Percentiles rank a stretch among this genome's conserved stretches.
These are phyloP conservation scores for Trichoderma sp. DNA, from an alignment of 2,329 filamentous ascomycete species.

Conservation along the genomic window DNA sequence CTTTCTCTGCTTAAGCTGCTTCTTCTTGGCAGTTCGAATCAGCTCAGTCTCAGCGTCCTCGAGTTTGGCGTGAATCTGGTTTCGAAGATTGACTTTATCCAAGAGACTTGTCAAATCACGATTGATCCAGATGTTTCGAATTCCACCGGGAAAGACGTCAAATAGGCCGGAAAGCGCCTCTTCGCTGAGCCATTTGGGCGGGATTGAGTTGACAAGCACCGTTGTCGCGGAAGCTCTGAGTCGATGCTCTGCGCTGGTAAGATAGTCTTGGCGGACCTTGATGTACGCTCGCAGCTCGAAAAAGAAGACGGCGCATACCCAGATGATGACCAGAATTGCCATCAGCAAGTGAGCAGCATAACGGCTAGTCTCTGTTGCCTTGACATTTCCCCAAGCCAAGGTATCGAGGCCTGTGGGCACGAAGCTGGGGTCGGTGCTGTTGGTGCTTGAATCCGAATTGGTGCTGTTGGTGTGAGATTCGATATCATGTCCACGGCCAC, in stretches of 20 bases:
- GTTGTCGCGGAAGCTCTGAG: slow-evolving; percentile 93
- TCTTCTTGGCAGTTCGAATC: slow-evolving; percentile 77
- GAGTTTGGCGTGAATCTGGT: slow-evolving; percentile 70
- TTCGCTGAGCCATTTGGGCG: slow-evolving; percentile 84
- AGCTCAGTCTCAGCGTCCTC: slow-evolving; percentile 85
- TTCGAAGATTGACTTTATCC: slow-evolving; percentile 79
- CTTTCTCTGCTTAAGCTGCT: slow-evolving; percentile 69
- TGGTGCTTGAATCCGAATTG: slow-evolving; percentile 21
- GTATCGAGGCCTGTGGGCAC: slow-evolving; percentile 70
- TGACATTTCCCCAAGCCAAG: slow-evolving; percentile 87
- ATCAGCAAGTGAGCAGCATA: slow-evolving; percentile 86
- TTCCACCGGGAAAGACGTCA: slow-evolving; percentile 93
- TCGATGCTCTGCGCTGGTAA: slow-evolving; percentile 93
- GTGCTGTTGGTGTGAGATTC: slow-evolving; percentile 43
- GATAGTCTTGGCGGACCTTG: slow-evolving; percentile 88
- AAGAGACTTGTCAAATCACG: slow-evolving; percentile 81
- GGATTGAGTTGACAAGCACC: slow-evolving; percentile 89
- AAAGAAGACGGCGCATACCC: slow-evolving; percentile 87
- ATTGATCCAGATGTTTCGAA: slow-evolving; percentile 96
- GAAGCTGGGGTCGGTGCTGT: slow-evolving; percentile 34
- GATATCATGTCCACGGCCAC: slow-evolving; percentile 65
- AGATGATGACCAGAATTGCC: slow-evolving; percentile 75
- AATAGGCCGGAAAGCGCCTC: slow-evolving; percentile 83
- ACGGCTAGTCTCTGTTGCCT: slow-evolving; percentile 63
- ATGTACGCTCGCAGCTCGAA: slow-evolving; percentile 85